Conservation (phyloP, 768 basidiomycete genomes). For the Serendipita sp. region DNA sequence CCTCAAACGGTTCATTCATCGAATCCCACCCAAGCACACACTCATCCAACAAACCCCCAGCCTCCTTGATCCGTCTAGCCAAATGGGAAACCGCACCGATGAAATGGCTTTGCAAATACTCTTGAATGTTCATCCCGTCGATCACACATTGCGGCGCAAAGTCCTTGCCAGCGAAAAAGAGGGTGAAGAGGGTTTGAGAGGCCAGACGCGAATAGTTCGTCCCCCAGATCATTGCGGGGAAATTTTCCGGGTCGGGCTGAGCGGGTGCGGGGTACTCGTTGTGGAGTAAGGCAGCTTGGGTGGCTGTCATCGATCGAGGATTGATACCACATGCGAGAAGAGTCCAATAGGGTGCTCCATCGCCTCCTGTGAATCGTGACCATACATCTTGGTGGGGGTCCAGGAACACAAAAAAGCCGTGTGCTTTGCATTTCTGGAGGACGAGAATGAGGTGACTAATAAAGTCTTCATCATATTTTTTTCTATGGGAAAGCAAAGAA, state of each 20-base stretch:
- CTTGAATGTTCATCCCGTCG: constrained; percentile 84
- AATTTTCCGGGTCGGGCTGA: constrained; percentile 46
- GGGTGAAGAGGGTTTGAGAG: constrained; percentile 78
- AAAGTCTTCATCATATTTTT: constrained; percentile 75
- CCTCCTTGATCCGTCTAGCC: constrained; percentile 60
- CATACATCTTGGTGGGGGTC: constrained; percentile 96
- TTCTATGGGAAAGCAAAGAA: not conserved
- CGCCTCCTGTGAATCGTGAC: constrained; percentile 90
- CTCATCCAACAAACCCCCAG: constrained; percentile 61
- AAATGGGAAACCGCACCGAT: constrained; percentile 60
- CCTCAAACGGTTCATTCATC: constrained; percentile 88
- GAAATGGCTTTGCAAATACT: constrained; percentile 66
- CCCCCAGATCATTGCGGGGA: constrained; percentile 94
- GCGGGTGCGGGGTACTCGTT: constrained; percentile 65
- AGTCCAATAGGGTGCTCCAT: constrained; percentile 92
- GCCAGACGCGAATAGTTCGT: constrained; percentile 88
- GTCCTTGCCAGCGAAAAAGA: constrained; percentile 82
- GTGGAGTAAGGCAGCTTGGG: constrained; percentile 75
- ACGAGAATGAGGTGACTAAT: constrained; percentile 85
- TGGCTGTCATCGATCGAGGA: constrained; percentile 69
- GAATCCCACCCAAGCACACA: constrained; percentile 96
- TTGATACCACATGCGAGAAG: constrained; percentile 80
- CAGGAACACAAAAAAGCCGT: constrained; percentile 83
- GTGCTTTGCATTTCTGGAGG: constrained; percentile 79
- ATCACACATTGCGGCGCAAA: constrained; percentile 87